Conservation (phyloP, 495 filamentous ascomycete genomes). For the Chlorociboria aeruginascens region DNA sequence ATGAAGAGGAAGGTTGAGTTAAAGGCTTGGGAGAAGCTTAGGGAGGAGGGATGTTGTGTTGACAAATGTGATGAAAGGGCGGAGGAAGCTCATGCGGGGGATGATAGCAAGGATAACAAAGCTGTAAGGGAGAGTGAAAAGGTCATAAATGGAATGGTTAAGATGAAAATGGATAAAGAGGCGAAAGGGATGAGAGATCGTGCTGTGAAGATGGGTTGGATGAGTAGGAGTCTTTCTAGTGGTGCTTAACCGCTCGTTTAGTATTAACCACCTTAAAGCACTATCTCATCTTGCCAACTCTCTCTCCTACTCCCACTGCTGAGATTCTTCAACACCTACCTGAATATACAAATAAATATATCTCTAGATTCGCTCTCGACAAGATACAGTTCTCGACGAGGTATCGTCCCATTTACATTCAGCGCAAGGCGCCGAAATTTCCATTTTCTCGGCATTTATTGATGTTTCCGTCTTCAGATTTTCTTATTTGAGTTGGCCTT, state of each 20-base stretch:
- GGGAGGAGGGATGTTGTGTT: constrained; percentile 3
- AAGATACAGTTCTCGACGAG: too few relatives aligned
- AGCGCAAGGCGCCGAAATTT: too few relatives aligned
- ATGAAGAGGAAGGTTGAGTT: constrained; percentile 9
- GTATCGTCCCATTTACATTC: too few relatives aligned
- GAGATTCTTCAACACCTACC: too few relatives aligned
- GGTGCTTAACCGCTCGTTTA: neutral
- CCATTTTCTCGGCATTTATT: too few relatives aligned
- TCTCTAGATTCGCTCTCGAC: too few relatives aligned
- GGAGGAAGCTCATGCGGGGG: neutral
- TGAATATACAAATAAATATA: too few relatives aligned
- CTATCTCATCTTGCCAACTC: too few relatives aligned
- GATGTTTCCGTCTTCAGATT: too few relatives aligned
- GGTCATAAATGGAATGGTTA: neutral
- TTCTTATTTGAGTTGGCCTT: too few relatives aligned
- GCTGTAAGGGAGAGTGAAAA: neutral
- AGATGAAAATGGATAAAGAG: neutral
- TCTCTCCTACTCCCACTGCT: too few relatives aligned
- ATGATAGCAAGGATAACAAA: neutral
- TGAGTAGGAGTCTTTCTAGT: neutral
- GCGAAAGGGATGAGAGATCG: neutral
- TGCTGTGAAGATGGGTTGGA: constrained; percentile 3
- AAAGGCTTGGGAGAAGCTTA: constrained; percentile 2
- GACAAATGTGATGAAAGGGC: neutral
- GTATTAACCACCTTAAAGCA: too few relatives aligned